Conservation (phyloP, 2,329 filamentous ascomycete species). For the Xylariales sp. region DNA sequence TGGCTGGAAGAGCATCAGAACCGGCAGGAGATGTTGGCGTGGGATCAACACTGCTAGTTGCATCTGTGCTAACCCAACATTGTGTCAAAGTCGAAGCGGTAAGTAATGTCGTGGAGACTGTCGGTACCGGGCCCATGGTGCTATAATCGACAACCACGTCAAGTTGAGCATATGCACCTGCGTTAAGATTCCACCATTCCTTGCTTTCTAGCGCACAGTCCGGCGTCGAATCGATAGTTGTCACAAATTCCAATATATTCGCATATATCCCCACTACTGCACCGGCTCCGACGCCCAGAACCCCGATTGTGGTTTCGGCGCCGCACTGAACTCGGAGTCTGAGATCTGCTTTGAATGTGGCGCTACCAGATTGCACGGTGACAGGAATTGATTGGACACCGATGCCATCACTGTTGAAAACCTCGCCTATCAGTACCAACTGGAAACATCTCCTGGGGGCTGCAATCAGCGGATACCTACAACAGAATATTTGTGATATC, state of each 20-base stretch:
- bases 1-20: no score
- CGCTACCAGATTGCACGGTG: conserved; percentile 32
- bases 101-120: conserved; percentile 29
- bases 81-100: conserved; percentile 23
- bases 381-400: conserved; percentile 30
- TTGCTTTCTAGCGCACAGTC: conserved; percentile 21
- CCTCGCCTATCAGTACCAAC: background rate
- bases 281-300: conserved; percentile 24
- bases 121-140: conserved; percentile 28
- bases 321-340: conserved; percentile 40
- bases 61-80: conserved; percentile 15
- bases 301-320: conserved; percentile 21
- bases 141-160: conserved; percentile 24
- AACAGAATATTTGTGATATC: conserved; percentile 38
- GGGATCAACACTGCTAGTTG: no score
- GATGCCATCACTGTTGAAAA: conserved; percentile 6
- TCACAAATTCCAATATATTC: conserved; percentile 45
- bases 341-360: conserved; percentile 39
- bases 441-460: background rate
- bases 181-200: conserved; percentile 25
- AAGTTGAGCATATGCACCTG: conserved; percentile 17
- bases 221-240: conserved; percentile 22
- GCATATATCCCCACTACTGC: conserved; percentile 37
- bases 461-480: background rate
- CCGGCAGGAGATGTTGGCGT: no score